Conservation (phyloP, 2,329 filamentous ascomycete genomes). For the Cordyceps militaris region DNA sequence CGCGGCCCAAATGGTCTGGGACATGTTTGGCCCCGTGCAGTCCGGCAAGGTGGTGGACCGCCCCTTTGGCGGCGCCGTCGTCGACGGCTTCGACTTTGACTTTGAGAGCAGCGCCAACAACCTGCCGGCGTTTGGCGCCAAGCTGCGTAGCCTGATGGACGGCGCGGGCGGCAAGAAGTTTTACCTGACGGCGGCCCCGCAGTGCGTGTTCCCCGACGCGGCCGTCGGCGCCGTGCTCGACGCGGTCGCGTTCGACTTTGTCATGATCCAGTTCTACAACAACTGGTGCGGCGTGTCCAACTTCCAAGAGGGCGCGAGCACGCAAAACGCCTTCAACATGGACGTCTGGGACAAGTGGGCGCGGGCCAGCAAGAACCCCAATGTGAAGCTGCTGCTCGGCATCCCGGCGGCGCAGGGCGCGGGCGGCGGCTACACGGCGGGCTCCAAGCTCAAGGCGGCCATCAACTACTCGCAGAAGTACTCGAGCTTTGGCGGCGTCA, state of each 20-base stretch:
- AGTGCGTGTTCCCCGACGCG: conserved; percentile 59
- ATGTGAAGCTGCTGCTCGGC: conserved; percentile 56
- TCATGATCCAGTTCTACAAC: conserved; percentile 63
- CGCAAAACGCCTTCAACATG: conserved; percentile 54
- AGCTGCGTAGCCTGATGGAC: conserved; percentile 50
- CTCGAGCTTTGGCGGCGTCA: conserved; percentile 57
- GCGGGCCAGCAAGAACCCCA: conserved; percentile 47
- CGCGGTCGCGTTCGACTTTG: conserved; percentile 50
- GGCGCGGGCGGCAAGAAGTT: conserved; percentile 47
- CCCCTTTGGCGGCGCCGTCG: conserved; percentile 57
- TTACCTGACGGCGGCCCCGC: conserved; percentile 59
- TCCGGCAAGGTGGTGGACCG: conserved; percentile 41
- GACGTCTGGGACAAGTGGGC: conserved; percentile 61
- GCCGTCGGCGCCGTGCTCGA: conserved; percentile 51
- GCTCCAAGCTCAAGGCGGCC: conserved; percentile 39
- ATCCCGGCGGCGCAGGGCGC: conserved; percentile 49
- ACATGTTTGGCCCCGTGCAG: conserved; percentile 57
- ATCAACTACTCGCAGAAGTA: conserved; percentile 49
- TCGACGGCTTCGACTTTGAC: conserved; percentile 75
- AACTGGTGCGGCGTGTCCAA: conserved; percentile 55
- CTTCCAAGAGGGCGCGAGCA: conserved; percentile 36
- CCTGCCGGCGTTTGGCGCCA: conserved; percentile 53
- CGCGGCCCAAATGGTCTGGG: conserved; percentile 59
- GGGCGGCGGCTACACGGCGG: conserved; percentile 48
- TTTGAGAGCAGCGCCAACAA: conserved; percentile 56